Conservation (phyloP, 176 grass and related monocot species). For the Triticum urartu region DNA sequence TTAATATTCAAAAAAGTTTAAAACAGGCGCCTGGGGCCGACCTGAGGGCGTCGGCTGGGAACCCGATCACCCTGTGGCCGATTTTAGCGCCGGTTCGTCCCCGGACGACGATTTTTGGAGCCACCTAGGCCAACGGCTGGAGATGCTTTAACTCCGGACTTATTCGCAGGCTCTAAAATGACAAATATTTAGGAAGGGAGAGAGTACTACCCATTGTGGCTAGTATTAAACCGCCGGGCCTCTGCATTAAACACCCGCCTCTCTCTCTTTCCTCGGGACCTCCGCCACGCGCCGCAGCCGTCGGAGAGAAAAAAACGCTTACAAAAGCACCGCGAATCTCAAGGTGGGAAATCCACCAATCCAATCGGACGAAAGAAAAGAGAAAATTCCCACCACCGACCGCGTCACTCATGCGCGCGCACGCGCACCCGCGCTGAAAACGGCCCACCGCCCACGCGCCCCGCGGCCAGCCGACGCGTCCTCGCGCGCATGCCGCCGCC, state of each 20-base stretch:
- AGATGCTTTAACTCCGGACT: too few species aligned
- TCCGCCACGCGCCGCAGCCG: not conserved
- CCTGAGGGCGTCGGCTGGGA: too few species aligned
- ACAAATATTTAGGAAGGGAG: too few species aligned
- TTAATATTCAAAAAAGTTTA: too few species aligned
- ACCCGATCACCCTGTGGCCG: too few species aligned
- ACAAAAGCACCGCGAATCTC: not conserved
- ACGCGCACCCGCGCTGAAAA: not conserved
- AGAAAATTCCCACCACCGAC: not conserved
- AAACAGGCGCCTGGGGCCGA: too few species aligned
- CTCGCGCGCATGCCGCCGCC: slow-evolving; percentile 40
- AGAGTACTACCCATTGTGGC: too few species aligned
- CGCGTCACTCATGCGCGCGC: slow-evolving; percentile 10
- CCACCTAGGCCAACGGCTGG: too few species aligned
- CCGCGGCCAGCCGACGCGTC: not conserved
- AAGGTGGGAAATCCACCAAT: not conserved
- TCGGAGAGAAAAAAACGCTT: not conserved
- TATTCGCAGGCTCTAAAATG: too few species aligned
- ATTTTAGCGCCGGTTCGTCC: too few species aligned
- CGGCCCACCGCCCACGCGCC: not conserved
- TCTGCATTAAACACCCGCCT: not conserved
- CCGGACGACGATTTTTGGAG: too few species aligned
- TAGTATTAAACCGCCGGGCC: too few species aligned
- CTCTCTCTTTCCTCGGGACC: not conserved
- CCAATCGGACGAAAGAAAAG: not conserved